Evolutionary conservation across 1,284 basidiomycete species (phyloP).

Genomic region (Mycosarcoma mackinlayi): DNA sequence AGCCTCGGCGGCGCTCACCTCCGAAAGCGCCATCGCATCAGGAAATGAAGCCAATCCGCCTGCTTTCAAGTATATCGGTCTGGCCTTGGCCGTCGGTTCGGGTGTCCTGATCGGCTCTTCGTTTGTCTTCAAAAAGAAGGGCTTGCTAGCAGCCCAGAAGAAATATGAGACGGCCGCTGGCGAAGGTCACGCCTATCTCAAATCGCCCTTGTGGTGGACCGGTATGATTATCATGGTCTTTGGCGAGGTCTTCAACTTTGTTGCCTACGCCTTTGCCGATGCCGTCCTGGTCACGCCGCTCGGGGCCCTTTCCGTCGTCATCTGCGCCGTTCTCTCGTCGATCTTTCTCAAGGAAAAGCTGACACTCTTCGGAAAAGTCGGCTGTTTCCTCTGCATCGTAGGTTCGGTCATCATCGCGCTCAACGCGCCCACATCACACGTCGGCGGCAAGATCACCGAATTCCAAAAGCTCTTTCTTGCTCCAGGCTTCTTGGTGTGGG

Average conservation of each 20-base stretch:
- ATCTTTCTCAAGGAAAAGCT: constrained; percentile 92
- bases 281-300: constrained; percentile 94
- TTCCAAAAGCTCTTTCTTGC: constrained; percentile 87
- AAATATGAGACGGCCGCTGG: constrained; percentile 76
- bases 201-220: constrained; percentile 66
- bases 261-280: constrained; percentile 88
- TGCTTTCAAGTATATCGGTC: constrained; percentile 72
- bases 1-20: constrained; percentile 53
- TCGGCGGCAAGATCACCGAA: constrained; percentile 80
- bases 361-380: constrained; percentile 70
- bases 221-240: constrained; percentile 67
- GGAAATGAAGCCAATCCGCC: constrained; percentile 57
- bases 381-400: constrained; percentile 86
- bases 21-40: constrained; percentile 50
- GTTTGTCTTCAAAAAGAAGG: constrained; percentile 89
- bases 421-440: constrained; percentile 83
- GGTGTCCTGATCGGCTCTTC: constrained; percentile 92
- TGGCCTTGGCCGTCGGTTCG: constrained; percentile 83
- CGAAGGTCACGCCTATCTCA: constrained; percentile 91
- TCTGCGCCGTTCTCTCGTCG: constrained; percentile 91
- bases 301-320: constrained; percentile 93
- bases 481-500: constrained; percentile 86
- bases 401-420: constrained; percentile 79
- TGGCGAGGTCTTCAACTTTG: constrained; percentile 54
- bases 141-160: constrained; percentile 65